A percentile compares a stretch with the other conserved stretches of the same genome.
Evolutionary conservation across 179 eudicot species (phyloP).

Genomic region (Silene vulgaris): DNA sequence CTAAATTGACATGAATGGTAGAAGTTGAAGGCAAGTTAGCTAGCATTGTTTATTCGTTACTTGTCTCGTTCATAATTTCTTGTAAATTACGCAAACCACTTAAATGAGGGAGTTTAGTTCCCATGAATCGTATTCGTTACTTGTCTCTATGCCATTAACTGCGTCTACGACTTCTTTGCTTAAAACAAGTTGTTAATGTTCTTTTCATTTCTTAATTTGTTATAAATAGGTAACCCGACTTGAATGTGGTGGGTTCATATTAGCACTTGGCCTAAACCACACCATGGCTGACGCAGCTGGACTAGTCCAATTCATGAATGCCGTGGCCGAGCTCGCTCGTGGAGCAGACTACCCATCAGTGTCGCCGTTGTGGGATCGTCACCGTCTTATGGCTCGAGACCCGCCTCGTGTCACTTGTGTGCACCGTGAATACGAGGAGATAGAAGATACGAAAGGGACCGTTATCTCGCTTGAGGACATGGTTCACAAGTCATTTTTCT

Average conservation of each 20-base stretch:
- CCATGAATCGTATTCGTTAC: too few relatives aligned
- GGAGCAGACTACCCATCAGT: slow-evolving; percentile 25
- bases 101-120: too few relatives aligned
- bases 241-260: slow-evolving; percentile 35
- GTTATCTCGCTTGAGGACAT: slow-evolving; percentile 29
- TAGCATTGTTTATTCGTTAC: too few relatives aligned
- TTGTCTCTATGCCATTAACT: too few relatives aligned
- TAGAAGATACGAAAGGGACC: slow-evolving; percentile 19
- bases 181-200: too few relatives aligned
- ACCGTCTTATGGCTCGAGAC: slow-evolving; percentile 26
- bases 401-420: slow-evolving; percentile 19
- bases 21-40: too few relatives aligned
- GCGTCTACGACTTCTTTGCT: too few relatives aligned
- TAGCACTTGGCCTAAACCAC: slow-evolving; percentile 36
- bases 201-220: too few relatives aligned
- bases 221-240: slow-evolving; percentile 30
- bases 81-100: too few relatives aligned
- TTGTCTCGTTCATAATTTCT: too few relatives aligned
- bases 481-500: slow-evolving; percentile 40
- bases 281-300: slow-evolving; percentile 38
- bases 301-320: slow-evolving; percentile 36
- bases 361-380: slow-evolving; percentile 36
- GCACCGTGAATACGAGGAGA: slow-evolving; percentile 23
- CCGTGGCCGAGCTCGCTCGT: slow-evolving; percentile 34
- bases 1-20: too few relatives aligned